phyloP scores from a whole-genome alignment of 2,329 filamentous ascomycete genomes.

The Macroventuria anomochaeta region DNA sequence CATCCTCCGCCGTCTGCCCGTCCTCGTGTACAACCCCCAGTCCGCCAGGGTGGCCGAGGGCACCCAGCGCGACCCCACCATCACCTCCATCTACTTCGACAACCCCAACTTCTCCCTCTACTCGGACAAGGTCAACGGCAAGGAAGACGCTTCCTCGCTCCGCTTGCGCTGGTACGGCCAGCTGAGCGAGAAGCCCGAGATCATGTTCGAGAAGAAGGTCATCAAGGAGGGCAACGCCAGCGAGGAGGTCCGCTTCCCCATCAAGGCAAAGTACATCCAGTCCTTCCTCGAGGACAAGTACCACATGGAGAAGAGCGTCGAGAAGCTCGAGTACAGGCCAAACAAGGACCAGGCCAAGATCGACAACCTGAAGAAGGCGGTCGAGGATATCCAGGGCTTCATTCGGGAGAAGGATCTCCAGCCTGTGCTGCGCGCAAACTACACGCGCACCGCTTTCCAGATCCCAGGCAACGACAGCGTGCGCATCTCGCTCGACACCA shows the following conservation, averaged over 20 bases:
- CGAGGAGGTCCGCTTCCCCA: conserved; percentile 78
- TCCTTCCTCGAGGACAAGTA: conserved; percentile 86
- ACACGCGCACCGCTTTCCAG: conserved; percentile 93
- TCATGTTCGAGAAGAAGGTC: conserved; percentile 88
- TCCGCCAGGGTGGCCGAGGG: conserved; percentile 82
- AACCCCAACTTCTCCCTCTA: conserved; percentile 86
- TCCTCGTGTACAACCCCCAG: conserved; percentile 91
- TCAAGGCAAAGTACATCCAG: conserved; percentile 95
- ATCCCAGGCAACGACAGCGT: conserved; percentile 91
- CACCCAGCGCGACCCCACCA: conserved; percentile 79
- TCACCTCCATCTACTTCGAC: conserved; percentile 97
- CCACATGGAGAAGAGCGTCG: conserved; percentile 86
- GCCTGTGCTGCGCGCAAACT: conserved; percentile 89
- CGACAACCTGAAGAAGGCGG: conserved; percentile 72
- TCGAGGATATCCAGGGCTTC: conserved; percentile 79
- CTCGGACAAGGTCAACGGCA: conserved; percentile 78
- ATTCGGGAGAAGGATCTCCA: conserved; percentile 78
- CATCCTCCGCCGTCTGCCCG: conserved; percentile 86
- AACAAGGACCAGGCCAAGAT: conserved; percentile 71
- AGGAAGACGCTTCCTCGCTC: conserved; percentile 78
- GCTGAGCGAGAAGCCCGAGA: conserved; percentile 76
- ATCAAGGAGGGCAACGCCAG: conserved; percentile 77
- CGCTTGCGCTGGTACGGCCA: conserved; percentile 92
- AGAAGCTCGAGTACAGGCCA: conserved; percentile 81
- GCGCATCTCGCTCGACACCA: conserved; percentile 89